Evolutionary conservation across 2,329 filamentous ascomycete species (phyloP).

Genomic region (Colletotrichum sidae): DNA sequence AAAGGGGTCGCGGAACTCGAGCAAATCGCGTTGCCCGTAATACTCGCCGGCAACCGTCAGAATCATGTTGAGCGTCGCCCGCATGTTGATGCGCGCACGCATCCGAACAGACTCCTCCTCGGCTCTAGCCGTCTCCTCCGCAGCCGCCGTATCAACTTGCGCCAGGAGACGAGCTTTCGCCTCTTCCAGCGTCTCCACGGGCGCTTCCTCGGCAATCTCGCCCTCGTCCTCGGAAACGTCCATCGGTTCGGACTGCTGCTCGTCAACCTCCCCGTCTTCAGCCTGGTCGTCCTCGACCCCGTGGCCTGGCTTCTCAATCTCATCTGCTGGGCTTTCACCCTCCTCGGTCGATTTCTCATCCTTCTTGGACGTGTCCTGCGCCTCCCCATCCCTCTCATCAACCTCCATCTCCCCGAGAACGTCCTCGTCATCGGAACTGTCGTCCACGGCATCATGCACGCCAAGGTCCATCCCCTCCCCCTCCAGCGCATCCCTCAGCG

Average conservation of each 20-base stretch:
- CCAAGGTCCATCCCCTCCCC: slow-evolving; percentile 53
- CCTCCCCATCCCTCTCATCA: slow-evolving; percentile 44
- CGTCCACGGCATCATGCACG: slow-evolving; percentile 59
- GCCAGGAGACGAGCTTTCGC: slow-evolving; percentile 62
- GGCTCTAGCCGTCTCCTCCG: slow-evolving; percentile 44
- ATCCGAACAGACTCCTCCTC: slow-evolving; percentile 37
- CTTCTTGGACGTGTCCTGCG: slow-evolving; percentile 34
- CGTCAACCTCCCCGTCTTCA: slow-evolving; percentile 33
- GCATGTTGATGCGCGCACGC: slow-evolving; percentile 62
- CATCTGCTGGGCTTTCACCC: slow-evolving; percentile 25
- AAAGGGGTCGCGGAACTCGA: slow-evolving; percentile 78
- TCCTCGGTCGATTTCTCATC: neutral
- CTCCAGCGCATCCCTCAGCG: slow-evolving; percentile 56
- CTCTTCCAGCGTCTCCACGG: slow-evolving; percentile 53
- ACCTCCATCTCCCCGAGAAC: slow-evolving; percentile 48
- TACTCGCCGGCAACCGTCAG: slow-evolving; percentile 87
- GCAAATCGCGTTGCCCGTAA: slow-evolving; percentile 88
- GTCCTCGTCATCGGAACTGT: slow-evolving; percentile 53
- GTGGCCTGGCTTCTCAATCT: slow-evolving; percentile 23
- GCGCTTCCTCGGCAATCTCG: slow-evolving; percentile 49
- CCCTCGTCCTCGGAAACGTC: slow-evolving; percentile 51
- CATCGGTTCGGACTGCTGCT: slow-evolving; percentile 51
- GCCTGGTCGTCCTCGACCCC: slow-evolving; percentile 22
- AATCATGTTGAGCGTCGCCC: slow-evolving; percentile 91
- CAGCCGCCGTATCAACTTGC: slow-evolving; percentile 49